Conservation (phyloP, 1,139 yeast genomes). For the Debaryomycetaceae sp. region DNA sequence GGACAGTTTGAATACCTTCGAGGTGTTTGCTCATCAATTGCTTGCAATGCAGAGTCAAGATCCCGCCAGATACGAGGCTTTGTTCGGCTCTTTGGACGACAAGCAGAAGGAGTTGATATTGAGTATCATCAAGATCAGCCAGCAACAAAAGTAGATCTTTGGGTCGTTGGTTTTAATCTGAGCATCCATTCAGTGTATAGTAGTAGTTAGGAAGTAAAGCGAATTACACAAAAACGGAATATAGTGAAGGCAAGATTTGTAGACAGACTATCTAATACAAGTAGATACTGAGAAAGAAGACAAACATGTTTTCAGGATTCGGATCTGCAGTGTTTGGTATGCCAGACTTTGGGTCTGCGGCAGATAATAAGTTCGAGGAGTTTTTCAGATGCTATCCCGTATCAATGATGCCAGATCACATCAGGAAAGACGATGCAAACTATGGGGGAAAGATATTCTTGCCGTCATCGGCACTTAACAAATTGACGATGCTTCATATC, state of each 20-base stretch:
- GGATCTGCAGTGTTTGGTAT: slow-evolving; percentile 40
- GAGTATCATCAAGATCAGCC: slow-evolving; percentile 25
- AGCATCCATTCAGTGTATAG: not conserved
- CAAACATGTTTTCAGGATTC: slow-evolving; percentile 42
- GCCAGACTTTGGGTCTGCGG: slow-evolving; percentile 28
- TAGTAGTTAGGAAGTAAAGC: not conserved
- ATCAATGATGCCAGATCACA: slow-evolving; percentile 82
- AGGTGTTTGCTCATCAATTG: slow-evolving; percentile 34
- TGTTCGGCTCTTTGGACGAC: slow-evolving; percentile 36
- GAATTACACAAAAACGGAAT: not conserved
- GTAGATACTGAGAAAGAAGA: not conserved
- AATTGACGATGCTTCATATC: slow-evolving; percentile 79
- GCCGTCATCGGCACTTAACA: slow-evolving; percentile 90
- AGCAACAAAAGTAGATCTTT: slow-evolving; percentile 8
- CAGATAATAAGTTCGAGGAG: slow-evolving; percentile 56
- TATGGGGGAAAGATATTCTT: slow-evolving; percentile 95
- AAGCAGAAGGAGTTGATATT: slow-evolving; percentile 32
- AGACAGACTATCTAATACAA: not conserved
- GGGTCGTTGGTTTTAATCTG: not conserved
- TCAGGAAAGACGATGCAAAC: slow-evolving; percentile 77
- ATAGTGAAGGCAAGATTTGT: not conserved
- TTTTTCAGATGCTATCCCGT: slow-evolving; percentile 91
- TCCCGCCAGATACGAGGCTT: slow-evolving; percentile 29
- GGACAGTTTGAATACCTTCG: slow-evolving; percentile 46
- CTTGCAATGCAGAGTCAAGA: slow-evolving; percentile 31